phyloP scores from a whole-genome alignment of 192 early-diverging fungal genomes.

The Chytriomyces sp. region DNA sequence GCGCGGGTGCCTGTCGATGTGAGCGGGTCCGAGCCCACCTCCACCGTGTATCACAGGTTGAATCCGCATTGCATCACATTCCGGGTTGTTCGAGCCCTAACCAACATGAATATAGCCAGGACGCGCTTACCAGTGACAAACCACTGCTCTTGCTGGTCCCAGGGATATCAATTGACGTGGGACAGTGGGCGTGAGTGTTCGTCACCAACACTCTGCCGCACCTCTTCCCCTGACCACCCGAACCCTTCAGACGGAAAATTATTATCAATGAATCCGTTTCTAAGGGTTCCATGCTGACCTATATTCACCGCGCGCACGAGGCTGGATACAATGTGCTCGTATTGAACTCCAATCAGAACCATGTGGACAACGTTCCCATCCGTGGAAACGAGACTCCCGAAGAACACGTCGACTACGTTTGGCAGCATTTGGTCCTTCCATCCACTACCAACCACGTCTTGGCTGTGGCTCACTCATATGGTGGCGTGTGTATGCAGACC shows the following conservation, averaged over 20 bases:
- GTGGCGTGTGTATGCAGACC: slow-evolving; percentile 18
- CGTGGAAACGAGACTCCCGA: slow-evolving; percentile 17
- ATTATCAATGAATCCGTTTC: slow-evolving; percentile 22
- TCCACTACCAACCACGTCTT: neutral
- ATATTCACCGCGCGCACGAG: slow-evolving; percentile 15
- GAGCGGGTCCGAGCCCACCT: neutral
- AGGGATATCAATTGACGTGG: slow-evolving; percentile 24
- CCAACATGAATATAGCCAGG: slow-evolving; percentile 3
- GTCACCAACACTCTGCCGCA: neutral
- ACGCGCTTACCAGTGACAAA: slow-evolving; percentile 6
- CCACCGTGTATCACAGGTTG: slow-evolving; percentile 8
- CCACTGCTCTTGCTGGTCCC: slow-evolving; percentile 25
- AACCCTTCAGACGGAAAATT: slow-evolving; percentile 28
- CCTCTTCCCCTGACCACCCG: neutral
- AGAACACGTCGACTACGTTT: slow-evolving; percentile 15
- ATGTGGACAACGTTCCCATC: neutral
- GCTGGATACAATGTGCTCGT: slow-evolving; percentile 15
- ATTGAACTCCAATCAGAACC: slow-evolving; percentile 27
- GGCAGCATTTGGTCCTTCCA: slow-evolving; percentile 11
- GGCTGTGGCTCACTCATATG: slow-evolving; percentile 27
- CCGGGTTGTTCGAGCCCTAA: neutral
- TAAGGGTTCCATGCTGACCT: slow-evolving; percentile 27
- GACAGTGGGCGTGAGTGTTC: slow-evolving; percentile 27
- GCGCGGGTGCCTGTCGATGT: slow-evolving; percentile 21
- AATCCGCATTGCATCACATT: neutral